phyloP scores from a whole-genome alignment of 345 rosid genomes.

The Moringa oleifera region DNA sequence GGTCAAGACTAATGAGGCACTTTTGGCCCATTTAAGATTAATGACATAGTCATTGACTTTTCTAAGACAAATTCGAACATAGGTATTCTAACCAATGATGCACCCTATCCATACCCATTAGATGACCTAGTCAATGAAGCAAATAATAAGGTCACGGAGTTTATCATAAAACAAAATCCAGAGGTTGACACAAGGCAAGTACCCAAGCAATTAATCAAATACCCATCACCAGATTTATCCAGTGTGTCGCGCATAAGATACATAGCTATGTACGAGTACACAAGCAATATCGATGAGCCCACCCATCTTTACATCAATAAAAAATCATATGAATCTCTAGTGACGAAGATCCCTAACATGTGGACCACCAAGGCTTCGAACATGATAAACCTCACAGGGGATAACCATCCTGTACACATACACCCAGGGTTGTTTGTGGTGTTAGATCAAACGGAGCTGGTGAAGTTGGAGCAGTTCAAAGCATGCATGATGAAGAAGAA shows the following conservation, averaged over 20 bases:
- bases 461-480: constrained; percentile 37
- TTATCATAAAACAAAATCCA: constrained; percentile 27
- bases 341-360: constrained; percentile 51
- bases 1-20: constrained; percentile 30
- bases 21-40: constrained; percentile 75
- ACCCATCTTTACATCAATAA: constrained; percentile 78
- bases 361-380: constrained; percentile 82
- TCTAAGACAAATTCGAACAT: constrained; percentile 40
- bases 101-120: constrained; percentile 61
- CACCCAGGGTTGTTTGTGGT: constrained; percentile 72
- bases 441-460: constrained; percentile 58
- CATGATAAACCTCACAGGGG: constrained; percentile 81
- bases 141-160: constrained; percentile 69
- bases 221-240: constrained; percentile 44
- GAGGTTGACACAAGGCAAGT: constrained; percentile 45
- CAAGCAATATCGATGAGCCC: constrained; percentile 48
- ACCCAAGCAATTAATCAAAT: constrained; percentile 40
- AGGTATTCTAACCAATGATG: constrained; percentile 49
- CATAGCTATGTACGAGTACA: constrained; percentile 78
- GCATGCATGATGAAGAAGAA: constrained; percentile 59
- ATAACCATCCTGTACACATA: constrained; percentile 86
- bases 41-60: constrained; percentile 77
- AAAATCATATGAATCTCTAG: constrained; percentile 47
- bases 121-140: too few species aligned
- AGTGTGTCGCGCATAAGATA: constrained; percentile 48